Percentiles rank a stretch among this genome's conserved stretches.
Evolutionary conservation across 768 basidiomycete genomes (phyloP).

Genomic region (Russula sp.): DNA sequence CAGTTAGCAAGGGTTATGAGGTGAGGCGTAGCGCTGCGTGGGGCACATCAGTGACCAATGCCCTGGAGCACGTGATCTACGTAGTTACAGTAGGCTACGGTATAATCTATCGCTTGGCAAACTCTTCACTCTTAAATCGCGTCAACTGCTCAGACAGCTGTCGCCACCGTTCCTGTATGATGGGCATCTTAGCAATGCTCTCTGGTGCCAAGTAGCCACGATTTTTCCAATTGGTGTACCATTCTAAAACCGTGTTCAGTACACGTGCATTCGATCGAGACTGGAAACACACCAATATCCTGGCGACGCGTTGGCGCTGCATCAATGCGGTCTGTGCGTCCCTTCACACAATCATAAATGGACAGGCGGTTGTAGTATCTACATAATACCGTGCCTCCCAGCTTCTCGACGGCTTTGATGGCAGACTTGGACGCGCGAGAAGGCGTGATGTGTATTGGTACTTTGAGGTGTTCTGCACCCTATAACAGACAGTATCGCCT

Average conservation of each 20-base stretch:
- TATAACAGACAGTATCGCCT: slow-evolving; percentile 25
- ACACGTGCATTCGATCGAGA: not conserved
- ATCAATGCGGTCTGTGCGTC: slow-evolving; percentile 56
- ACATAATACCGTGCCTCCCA: slow-evolving; percentile 79
- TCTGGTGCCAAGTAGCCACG: slow-evolving; percentile 65
- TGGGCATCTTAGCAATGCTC: slow-evolving; percentile 51
- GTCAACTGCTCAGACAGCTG: slow-evolving; percentile 54
- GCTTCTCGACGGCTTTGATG: slow-evolving; percentile 72
- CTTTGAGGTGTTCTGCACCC: slow-evolving; percentile 60
- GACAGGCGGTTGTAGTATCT: slow-evolving; percentile 87
- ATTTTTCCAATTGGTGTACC: slow-evolving; percentile 69
- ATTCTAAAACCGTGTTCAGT: slow-evolving; percentile 39
- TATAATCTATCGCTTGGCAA: slow-evolving; percentile 27
- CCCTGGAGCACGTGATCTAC: slow-evolving; percentile 1
- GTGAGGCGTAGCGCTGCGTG: not conserved
- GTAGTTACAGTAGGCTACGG: not conserved
- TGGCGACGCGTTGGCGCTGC: slow-evolving; percentile 82
- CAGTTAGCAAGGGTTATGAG: not conserved
- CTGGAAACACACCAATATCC: slow-evolving; percentile 62
- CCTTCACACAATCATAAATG: slow-evolving; percentile 70
- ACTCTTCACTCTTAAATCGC: slow-evolving; percentile 38
- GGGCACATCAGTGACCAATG: not conserved
- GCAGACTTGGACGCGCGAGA: slow-evolving; percentile 85
- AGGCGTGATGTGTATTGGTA: slow-evolving; percentile 70
- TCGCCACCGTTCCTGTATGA: slow-evolving; percentile 66